phyloP scores from a whole-genome alignment of 495 filamentous ascomycete genomes.

The Pyronema domesticum region DNA sequence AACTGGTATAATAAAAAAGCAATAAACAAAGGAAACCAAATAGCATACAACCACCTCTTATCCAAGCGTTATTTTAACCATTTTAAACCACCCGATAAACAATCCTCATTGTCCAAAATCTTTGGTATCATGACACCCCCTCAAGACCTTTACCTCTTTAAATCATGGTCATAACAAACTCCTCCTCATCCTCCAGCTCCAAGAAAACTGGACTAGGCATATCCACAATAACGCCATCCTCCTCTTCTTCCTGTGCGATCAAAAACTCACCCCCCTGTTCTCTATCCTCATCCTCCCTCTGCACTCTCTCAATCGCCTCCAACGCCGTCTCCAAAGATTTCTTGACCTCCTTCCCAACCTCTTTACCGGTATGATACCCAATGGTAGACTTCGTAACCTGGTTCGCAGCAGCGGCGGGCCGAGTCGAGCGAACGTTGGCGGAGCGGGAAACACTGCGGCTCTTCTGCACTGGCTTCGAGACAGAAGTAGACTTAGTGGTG shows the following conservation, averaged over 20 bases:
- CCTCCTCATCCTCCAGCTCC: slow-evolving; percentile 8
- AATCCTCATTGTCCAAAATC: not conserved
- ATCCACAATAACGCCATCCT: slow-evolving; percentile 1
- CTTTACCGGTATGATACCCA: slow-evolving; percentile 13
- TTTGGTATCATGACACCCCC: not conserved
- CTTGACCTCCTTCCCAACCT: slow-evolving; percentile 10
- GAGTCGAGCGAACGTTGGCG: not conserved
- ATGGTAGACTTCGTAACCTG: slow-evolving; percentile 10
- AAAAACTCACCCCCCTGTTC: not conserved
- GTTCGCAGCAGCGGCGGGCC: not conserved
- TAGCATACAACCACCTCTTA: no score
- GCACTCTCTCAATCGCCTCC: slow-evolving; percentile 17
- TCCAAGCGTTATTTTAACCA: no score
- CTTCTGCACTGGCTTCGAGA: slow-evolving; percentile 4
- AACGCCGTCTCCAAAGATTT: slow-evolving; percentile 13
- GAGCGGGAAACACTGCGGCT: not conserved
- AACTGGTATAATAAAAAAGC: no score
- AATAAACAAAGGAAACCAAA: no score
- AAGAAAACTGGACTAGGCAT: not conserved
- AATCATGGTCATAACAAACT: slow-evolving; percentile 16
- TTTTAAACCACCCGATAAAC: no score
- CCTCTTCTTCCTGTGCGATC: not conserved
- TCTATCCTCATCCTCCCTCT: slow-evolving; percentile 5
- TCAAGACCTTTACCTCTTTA: not conserved
- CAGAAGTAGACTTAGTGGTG: slow-evolving; percentile 1